These are phyloP conservation scores for Colletotrichum viniferum DNA, from an alignment of 2,329 filamentous ascomycete species.

Conservation along the genomic window DNA sequence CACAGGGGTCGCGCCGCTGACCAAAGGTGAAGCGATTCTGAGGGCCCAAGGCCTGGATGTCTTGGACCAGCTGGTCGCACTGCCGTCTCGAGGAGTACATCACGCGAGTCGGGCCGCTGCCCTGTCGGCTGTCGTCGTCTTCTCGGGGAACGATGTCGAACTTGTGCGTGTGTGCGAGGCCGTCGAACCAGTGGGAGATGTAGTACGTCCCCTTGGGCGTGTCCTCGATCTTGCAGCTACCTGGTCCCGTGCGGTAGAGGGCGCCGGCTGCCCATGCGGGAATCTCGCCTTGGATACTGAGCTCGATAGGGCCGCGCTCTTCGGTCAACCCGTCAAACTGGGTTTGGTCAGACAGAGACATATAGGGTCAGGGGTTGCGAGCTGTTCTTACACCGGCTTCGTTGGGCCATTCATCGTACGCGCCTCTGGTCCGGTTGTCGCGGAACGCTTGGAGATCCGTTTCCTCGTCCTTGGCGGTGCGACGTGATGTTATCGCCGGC, in stretches of 20 bases:
- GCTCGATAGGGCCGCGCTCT: slow-evolving; percentile 66
- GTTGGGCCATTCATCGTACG: slow-evolving; percentile 52
- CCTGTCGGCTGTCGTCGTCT: slow-evolving; percentile 22
- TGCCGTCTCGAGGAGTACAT: slow-evolving; percentile 75
- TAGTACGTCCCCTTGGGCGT: slow-evolving; percentile 64
- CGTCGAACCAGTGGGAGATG: slow-evolving; percentile 82
- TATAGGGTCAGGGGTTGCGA: not conserved
- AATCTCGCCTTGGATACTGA: slow-evolving; percentile 68
- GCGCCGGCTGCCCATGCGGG: slow-evolving; percentile 74
- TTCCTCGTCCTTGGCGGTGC: slow-evolving; percentile 13
- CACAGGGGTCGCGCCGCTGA: slow-evolving; percentile 75
- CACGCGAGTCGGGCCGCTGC: slow-evolving; percentile 47
- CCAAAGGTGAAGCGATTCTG: slow-evolving; percentile 67
- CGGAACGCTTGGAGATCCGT: slow-evolving; percentile 11
- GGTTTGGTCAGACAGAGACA: not conserved
- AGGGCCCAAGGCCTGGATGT: slow-evolving; percentile 64
- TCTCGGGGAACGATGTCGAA: slow-evolving; percentile 66
- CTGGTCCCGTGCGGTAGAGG: slow-evolving; percentile 77
- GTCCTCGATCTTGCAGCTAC: slow-evolving; percentile 63
- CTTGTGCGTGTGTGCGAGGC: slow-evolving; percentile 72
- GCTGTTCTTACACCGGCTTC: slow-evolving; percentile 45
- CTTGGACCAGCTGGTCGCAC: slow-evolving; percentile 65
- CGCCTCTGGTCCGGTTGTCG: slow-evolving; percentile 24
- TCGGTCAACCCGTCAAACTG: slow-evolving; percentile 74
- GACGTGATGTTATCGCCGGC: not conserved